A percentile compares a stretch with the other conserved stretches of the same genome.
phyloP scores from a whole-genome alignment of 2,329 filamentous ascomycete species.

The Colletotrichum orbiculare region DNA sequence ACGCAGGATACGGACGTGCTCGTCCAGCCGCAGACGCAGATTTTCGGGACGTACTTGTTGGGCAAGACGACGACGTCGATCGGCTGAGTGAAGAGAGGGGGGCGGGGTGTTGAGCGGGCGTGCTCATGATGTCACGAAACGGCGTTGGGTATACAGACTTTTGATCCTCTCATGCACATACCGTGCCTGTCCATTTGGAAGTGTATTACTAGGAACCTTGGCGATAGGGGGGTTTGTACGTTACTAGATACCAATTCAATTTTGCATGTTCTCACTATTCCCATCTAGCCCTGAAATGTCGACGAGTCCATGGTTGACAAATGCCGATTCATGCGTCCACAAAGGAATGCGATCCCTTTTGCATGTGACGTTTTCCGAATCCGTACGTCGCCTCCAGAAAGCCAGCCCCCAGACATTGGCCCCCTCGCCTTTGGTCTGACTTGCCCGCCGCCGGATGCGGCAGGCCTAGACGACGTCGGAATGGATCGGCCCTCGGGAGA shows the following conservation, averaged over 20 bases:
- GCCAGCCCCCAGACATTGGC: neutral
- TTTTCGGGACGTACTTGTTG: slow-evolving; percentile 21
- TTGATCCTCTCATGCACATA: neutral
- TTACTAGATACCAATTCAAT: no score
- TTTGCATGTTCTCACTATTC: no score
- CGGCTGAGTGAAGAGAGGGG: neutral
- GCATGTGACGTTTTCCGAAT: slow-evolving; percentile 8
- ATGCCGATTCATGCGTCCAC: no score
- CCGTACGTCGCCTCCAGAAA: neutral
- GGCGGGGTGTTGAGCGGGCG: no score
- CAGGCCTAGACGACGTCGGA: neutral
- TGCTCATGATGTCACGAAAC: neutral
- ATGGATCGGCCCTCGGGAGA: neutral
- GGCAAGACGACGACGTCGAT: slow-evolving; percentile 19
- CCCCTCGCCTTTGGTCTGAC: neutral
- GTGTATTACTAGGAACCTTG: no score
- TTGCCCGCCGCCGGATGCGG: slow-evolving; percentile 5
- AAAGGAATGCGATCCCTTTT: no score
- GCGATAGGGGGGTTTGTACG: no score
- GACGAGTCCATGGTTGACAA: no score
- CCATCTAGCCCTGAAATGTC: no score
- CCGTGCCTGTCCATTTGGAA: no score
- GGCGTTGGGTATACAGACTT: neutral
- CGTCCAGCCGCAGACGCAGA: slow-evolving; percentile 1
- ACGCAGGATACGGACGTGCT: slow-evolving; percentile 7